A percentile compares a stretch with the other conserved stretches of the same genome.
Evolutionary conservation across 2,329 filamentous ascomycete genomes (phyloP).

Genomic region (Pseudogymnoascus sp.): DNA sequence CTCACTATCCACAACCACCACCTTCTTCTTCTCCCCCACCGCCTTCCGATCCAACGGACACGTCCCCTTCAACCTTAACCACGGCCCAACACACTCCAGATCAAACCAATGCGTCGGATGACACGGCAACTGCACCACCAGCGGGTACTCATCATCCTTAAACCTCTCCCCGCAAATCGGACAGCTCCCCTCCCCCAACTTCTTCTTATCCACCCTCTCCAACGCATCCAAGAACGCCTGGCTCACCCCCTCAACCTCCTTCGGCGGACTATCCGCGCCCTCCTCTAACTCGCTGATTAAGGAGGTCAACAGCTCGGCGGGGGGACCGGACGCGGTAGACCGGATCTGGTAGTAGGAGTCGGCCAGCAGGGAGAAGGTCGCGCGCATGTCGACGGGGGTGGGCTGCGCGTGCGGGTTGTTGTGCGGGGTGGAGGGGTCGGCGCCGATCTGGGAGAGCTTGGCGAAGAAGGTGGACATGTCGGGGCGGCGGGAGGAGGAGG

Average conservation of each 20-base stretch:
- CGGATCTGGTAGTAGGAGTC: constrained; percentile 40
- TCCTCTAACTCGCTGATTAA: constrained; percentile 43
- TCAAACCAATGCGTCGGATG: constrained; percentile 53
- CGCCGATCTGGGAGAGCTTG: constrained; percentile 39
- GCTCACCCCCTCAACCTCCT: constrained; percentile 45
- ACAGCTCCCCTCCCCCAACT: constrained; percentile 46
- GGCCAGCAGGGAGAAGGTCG: constrained; percentile 51
- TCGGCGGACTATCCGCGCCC: constrained; percentile 47
- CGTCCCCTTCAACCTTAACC: constrained; percentile 56
- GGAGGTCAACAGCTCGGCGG: constrained; percentile 40
- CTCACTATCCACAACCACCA: constrained; percentile 40
- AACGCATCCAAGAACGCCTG: constrained; percentile 54
- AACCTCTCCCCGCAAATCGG: constrained; percentile 58
- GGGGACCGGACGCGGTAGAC: constrained; percentile 37
- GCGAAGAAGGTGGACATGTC: constrained; percentile 60
- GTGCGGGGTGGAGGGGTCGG: constrained; percentile 26
- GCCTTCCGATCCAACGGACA: constrained; percentile 58
- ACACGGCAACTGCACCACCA: constrained; percentile 60
- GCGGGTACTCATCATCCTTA: constrained; percentile 53
- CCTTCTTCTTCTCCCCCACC: constrained; percentile 47
- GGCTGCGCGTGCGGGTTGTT: constrained; percentile 52
- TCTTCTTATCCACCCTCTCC: constrained; percentile 49
- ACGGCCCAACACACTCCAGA: constrained; percentile 60
- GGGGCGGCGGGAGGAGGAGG: constrained; percentile 35
- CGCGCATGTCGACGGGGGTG: constrained; percentile 51